Evolutionary conservation across 331 rosid genomes (phyloP), one percentile per base, ranked within the genome.

Genomic region (Prunus yedoensis): DNA sequence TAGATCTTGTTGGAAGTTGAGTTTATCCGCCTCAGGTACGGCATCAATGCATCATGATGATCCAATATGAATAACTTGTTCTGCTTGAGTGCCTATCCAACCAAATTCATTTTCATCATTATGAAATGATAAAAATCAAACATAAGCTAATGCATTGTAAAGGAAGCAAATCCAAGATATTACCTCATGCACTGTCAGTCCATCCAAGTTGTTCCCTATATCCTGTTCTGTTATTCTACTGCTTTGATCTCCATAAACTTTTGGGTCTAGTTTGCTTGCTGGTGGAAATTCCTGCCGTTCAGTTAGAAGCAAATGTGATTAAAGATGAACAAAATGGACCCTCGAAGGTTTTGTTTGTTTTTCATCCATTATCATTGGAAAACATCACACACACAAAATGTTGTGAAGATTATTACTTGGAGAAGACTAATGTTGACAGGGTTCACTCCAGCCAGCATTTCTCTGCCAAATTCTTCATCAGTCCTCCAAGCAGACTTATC

Each of bases 391-490:
- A n/a, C 30, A 53, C 54, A 25, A 61, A 63, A 41, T 45, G 21
- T 7, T 45, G 21, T 7, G 63, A 27, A 61, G 17, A 78, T 46
- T 88, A 91, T 46, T 88, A 91, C 96, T 70, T 87, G 84, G 80
- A 91, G 87, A 73, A 69, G 59, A 53, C 84, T 59, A 81, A 91
- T 89, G 65, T 82, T 17, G 66, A 85, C 86, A 60, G 97, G 97
- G 65, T 91, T 77, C 56, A 89, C 83, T 77, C 96, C 96, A 12
- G 96, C 96, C 49, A 91, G 49, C 91, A 91, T 89, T 74, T 91
- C 96, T 83, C 97, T 88, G 0, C 88, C 88, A 79, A 92, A 90
- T 78, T 92, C 97, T 78, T 89, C 91, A 69, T 92, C 96, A 0
- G 91, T 87, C 82, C 93, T 87, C 96, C 97, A 89, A 10, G 90